Base-by-base conservation (phyloP, 2,329 filamentous ascomycete species). In the Cladosporium velox region DNA sequence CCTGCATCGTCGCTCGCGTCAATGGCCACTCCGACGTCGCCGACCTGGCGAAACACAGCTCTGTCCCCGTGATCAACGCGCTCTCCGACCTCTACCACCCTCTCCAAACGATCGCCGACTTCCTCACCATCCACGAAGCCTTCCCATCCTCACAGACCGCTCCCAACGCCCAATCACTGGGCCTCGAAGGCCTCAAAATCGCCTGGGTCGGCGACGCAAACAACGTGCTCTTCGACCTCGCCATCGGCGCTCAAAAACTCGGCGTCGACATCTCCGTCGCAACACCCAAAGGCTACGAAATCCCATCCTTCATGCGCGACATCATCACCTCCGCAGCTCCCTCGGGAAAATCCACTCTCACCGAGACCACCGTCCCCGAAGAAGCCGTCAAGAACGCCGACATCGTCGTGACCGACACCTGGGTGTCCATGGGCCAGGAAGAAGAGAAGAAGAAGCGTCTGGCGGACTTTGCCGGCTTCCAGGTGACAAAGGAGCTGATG, bases 371-470 rank as follows among this genome's bases (percentile, higher is more conserved):
- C 26, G 82, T 90, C 0, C 95, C 94, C 0, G 91, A 95, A 76
- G 91, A 96, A 74, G 95, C 85, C 1, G 88, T 97, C 75, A 91
- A 91, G 81, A 83, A 89, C 70, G 94, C 95, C 3, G 90, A 99
- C 77, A 86, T 98, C 63, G 83, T 99, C 66, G 93, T 98, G 26
- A 99, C 95, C 0, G 95, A 99, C 75, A 99, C 95, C 0, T 99
- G 95, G 95, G 87, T 99, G 35, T 96, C 92, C 1, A 99, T 99
- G 95, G 95, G 95, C 57, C 94, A 98, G 79, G 95, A 99, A 79
- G 87, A 87, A 65, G 95, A 99, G 79, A 84, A 88, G 47, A 84
- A 88, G 71, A 90, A 90, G 83, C 85, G 92, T 60, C 77, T 97
- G 67, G 87, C 89, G 75, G 92, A 88, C 2, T 99, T 99, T 77